Percentiles rank a stretch among this genome's conserved stretches.
Conservation (phyloP, 2,329 filamentous ascomycete species). For the Ciborinia camelliae region DNA sequence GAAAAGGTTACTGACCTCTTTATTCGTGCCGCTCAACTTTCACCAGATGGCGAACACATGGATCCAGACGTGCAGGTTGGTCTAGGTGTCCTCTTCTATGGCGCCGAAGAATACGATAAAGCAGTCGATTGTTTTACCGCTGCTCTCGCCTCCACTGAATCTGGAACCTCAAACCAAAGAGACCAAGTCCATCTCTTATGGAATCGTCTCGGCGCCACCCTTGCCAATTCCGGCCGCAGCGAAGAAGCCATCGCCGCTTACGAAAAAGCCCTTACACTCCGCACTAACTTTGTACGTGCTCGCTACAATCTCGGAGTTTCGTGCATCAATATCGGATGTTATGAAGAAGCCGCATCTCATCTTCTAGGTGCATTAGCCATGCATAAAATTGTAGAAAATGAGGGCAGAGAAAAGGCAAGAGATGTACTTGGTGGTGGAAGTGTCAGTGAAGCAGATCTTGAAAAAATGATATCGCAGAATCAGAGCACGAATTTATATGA, state of each 20-base stretch:
- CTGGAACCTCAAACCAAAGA: conserved; percentile 77
- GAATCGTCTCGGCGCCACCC: conserved; percentile 93
- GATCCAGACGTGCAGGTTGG: conserved; percentile 98
- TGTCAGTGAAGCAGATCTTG: conserved; percentile 68
- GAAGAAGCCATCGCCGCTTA: conserved; percentile 98
- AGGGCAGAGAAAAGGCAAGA: conserved; percentile 76
- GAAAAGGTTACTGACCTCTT: conserved; percentile 87
- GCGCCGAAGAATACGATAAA: conserved; percentile 96
- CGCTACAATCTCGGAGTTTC: conserved; percentile 95
- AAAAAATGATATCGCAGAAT: conserved; percentile 90
- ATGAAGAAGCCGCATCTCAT: conserved; percentile 88
- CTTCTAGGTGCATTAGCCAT: conserved; percentile 87
- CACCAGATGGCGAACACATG: conserved; percentile 90
- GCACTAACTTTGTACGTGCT: conserved; percentile 94
- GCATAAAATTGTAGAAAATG: conserved; percentile 89
- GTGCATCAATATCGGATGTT: conserved; percentile 97
- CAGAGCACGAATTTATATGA: conserved; percentile 96
- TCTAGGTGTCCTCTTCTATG: conserved; percentile 94
- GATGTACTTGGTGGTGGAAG: conserved; percentile 68
- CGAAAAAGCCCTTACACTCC: conserved; percentile 82
- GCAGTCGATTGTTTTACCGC: conserved; percentile 97
- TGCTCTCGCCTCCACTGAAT: conserved; percentile 80
- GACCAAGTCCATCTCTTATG: conserved; percentile 90
- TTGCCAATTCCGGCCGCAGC: conserved; percentile 88
- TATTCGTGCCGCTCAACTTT: conserved; percentile 87